Base-by-base conservation (phyloP, 768 basidiomycete genomes). In the Postia placenta region DNA sequence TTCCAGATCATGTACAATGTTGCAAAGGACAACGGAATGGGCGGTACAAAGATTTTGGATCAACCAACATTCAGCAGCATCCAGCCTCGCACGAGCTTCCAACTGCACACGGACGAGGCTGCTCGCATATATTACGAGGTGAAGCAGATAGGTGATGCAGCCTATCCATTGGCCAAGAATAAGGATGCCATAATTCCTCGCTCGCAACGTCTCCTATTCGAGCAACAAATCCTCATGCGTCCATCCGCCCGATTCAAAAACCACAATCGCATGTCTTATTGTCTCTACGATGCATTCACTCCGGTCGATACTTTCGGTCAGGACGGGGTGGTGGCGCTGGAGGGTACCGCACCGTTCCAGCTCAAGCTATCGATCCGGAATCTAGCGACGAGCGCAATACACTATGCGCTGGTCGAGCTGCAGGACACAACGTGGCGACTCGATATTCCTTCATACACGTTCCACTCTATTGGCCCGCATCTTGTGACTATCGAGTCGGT, bases 1-100 rank as follows among this genome's bases (percentile, higher is more conserved):
- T 97, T 94, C 78, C 85, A 95, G 62, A 83, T 95, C 53, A 85
- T 80, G 76, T 96, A 94, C 66, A 87, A 90, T 55, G 80, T 92
- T 47, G 89, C 85, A 1, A 76, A 79, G 61, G 75, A 83, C 45
- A 75, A 71, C 46, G 85, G 84, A 7, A 69, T 71, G 15, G 86
- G 88, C 3, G 84, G 80, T 5, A 86, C 81, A 1, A 79, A 73
- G 52, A 73, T 91, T 41, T 69, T 87, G 25, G 87, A 83, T 49
- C 86, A 89, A 55, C 83, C 85, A 1, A 82, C 79, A 1, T 85
- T 92, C 70, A 90, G 83, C 65, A 91, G 90, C 61, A 89, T 92
- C 35, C 88, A 91, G 56, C 74, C 80, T 9, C 77, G 78, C 36
- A 85, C 87, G 3, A 79, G 87, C 40, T 86, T 93, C 69, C 87